These are phyloP conservation scores for Petunia hybrid DNA, from an alignment of 305 asterid species.

Conservation along the genomic window DNA sequence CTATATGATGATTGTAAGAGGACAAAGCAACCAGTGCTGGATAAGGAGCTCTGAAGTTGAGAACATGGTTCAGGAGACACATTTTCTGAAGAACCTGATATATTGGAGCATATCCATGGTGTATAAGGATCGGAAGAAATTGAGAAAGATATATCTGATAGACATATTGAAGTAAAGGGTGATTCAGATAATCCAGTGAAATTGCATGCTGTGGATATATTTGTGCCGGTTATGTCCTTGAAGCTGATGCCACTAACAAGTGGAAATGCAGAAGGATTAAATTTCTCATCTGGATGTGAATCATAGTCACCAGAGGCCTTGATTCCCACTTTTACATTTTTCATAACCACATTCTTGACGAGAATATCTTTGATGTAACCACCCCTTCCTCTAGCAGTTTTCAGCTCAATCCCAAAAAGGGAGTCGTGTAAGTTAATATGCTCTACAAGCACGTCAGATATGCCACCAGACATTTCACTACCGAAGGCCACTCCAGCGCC, in stretches of 20 bases:
- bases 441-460: slow-evolving; percentile 61
- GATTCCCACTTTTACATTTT: slow-evolving; percentile 60
- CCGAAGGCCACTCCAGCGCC: slow-evolving; percentile 80
- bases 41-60: slow-evolving; percentile 51
- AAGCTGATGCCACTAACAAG: slow-evolving; percentile 56
- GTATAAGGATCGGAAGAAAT: slow-evolving; percentile 41
- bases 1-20: slow-evolving; percentile 25
- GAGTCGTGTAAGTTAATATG: slow-evolving; percentile 57
- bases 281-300: slow-evolving; percentile 70
- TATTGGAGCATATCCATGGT: slow-evolving; percentile 68
- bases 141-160: slow-evolving; percentile 58
- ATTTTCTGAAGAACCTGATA: slow-evolving; percentile 61
- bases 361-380: slow-evolving; percentile 60
- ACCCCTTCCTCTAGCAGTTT: slow-evolving; percentile 75
- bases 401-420: slow-evolving; percentile 57
- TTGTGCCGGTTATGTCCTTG: slow-evolving; percentile 55
- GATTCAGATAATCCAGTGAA: slow-evolving; percentile 66
- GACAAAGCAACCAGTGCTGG: slow-evolving; percentile 47
- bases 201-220: slow-evolving; percentile 59
- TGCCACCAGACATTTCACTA: slow-evolving; percentile 89
- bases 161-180: slow-evolving; percentile 74
- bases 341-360: slow-evolving; percentile 49
- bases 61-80: slow-evolving; percentile 77
- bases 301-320: slow-evolving; percentile 63
- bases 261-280: slow-evolving; percentile 65